Conservation (phyloP, 306 rosid species). For the Gleditsia sinensis region DNA sequence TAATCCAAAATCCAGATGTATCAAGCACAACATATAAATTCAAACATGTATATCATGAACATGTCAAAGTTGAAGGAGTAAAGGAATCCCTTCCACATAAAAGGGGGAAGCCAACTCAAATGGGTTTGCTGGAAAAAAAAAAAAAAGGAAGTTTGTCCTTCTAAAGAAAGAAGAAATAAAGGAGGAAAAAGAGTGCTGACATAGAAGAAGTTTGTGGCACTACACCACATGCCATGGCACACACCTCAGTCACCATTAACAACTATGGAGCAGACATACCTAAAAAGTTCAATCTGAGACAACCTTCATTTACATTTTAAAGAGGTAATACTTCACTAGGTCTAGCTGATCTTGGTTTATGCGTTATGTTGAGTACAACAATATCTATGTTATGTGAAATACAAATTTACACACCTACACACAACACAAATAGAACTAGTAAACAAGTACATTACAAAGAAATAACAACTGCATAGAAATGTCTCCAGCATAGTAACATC, state of each 20-base stretch:
- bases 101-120: background rate
- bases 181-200: background rate
- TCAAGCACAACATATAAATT: background rate
- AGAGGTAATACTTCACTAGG: background rate
- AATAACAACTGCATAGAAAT: background rate
- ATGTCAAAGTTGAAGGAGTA: background rate
- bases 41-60: background rate
- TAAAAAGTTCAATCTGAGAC: background rate
- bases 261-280: background rate
- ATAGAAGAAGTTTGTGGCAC: background rate
- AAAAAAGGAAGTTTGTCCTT: background rate
- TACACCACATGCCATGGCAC: background rate
- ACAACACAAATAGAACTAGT: background rate
- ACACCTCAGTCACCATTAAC: background rate
- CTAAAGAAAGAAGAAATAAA: background rate
- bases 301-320: constrained; percentile 5
- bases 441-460: constrained; percentile 1
- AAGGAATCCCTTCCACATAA: background rate
- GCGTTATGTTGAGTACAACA: background rate
- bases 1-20: background rate
- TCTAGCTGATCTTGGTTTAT: background rate
- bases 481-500: constrained; percentile 15
- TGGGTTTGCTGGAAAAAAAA: background rate
- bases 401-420: background rate
- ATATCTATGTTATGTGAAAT: background rate